A percentile compares a stretch with the other conserved stretches of the same genome.
phyloP scores from a whole-genome alignment of 2,329 filamentous ascomycete genomes.

The Akanthomyces dipterigenus region DNA sequence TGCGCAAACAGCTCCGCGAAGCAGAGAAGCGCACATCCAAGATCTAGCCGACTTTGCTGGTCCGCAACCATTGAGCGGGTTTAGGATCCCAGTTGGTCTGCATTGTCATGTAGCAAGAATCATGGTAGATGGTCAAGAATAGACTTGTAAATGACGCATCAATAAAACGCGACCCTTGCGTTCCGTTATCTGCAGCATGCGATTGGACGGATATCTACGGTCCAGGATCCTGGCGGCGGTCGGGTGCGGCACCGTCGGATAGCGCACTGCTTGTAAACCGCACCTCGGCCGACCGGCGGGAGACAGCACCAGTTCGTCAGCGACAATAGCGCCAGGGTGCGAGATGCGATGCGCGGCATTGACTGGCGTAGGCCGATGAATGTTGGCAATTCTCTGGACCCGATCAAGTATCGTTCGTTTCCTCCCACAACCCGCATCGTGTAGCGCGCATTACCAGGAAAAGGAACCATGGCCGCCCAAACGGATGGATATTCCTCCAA shows the following conservation, averaged over 20 bases:
- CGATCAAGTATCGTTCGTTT: neutral
- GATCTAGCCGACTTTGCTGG: neutral
- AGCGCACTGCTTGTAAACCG: neutral
- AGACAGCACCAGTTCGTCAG: neutral
- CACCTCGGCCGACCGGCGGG: neutral
- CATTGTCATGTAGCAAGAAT: no score
- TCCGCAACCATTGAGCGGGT: no score
- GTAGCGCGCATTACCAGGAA: neutral
- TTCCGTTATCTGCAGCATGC: no score
- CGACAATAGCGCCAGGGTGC: neutral
- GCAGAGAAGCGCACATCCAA: slow-evolving; percentile 22
- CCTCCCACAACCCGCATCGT: neutral
- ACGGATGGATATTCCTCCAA: slow-evolving; percentile 18
- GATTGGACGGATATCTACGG: neutral
- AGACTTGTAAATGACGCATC: no score
- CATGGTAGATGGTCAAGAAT: no score
- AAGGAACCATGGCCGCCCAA: neutral
- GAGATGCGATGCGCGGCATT: neutral
- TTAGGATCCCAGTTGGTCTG: no score
- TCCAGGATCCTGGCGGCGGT: neutral
- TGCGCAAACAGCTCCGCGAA: slow-evolving; percentile 32
- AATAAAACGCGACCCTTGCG: no score
- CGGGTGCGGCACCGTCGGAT: slow-evolving; percentile 6
- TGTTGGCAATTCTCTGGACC: neutral
- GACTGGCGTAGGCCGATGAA: neutral